These are phyloP conservation scores for Diaporthe citri DNA, from an alignment of 2,329 filamentous ascomycete genomes.

Conservation along the genomic window DNA sequence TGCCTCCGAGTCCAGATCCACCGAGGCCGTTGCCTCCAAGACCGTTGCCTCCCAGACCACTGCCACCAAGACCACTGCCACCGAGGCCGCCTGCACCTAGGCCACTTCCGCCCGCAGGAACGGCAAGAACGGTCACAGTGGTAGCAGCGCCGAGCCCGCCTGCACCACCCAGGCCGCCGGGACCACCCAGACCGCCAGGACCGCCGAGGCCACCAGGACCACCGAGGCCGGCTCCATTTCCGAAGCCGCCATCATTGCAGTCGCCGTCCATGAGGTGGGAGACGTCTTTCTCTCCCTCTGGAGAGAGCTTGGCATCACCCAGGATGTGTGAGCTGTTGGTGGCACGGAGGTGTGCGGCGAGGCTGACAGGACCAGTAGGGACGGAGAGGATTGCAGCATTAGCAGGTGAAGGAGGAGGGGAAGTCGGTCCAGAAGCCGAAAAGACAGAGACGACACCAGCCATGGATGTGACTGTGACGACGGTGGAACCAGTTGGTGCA, in stretches of 20 bases:
- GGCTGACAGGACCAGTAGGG: conserved; percentile 11
- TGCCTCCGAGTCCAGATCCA: not conserved
- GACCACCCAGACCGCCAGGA: not conserved
- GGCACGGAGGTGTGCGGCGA: not conserved
- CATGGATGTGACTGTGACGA: not conserved
- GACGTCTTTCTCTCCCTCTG: conserved; percentile 29
- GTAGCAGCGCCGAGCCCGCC: conserved; percentile 20
- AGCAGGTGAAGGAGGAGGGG: conserved; percentile 25
- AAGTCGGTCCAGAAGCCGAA: not conserved
- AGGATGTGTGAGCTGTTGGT: not conserved
- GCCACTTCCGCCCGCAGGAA: conserved; percentile 34
- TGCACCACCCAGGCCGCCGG: conserved; percentile 13
- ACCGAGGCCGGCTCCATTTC: conserved; percentile 23
- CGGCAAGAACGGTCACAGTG: conserved; percentile 36
- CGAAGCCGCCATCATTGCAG: conserved; percentile 34
- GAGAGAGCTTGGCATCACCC: conserved; percentile 25
- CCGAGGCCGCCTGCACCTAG: conserved; percentile 21
- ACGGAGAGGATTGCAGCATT: conserved; percentile 27
- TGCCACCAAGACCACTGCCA: conserved; percentile 12
- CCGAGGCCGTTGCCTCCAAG: conserved; percentile 1
- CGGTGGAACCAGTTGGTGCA: not conserved
- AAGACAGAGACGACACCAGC: not conserved
- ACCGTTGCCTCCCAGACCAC: not conserved
- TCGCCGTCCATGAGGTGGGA: conserved; percentile 5
- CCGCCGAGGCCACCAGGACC: conserved; percentile 32